Percentiles rank a stretch among this genome's conserved stretches.
Conservation (phyloP, 2,329 filamentous ascomycete species). For the Diaporthe capsici region DNA sequence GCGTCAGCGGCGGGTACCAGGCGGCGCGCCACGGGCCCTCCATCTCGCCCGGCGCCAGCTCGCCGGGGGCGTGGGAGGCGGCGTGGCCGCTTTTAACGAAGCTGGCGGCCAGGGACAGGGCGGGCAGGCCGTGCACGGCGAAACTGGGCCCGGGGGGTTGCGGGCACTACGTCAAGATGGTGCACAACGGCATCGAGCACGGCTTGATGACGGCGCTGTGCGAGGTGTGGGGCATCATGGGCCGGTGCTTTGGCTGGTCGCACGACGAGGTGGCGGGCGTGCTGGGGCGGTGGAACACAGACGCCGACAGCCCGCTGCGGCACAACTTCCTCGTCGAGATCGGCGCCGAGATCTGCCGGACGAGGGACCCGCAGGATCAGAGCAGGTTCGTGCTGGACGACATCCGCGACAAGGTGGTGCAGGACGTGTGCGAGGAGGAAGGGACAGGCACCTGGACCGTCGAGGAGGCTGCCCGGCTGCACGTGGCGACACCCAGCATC, state of each 20-base stretch:
- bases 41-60: slow-evolving; percentile 75
- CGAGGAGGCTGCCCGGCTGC: slow-evolving; percentile 71
- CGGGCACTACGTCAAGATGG: slow-evolving; percentile 83
- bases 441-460: slow-evolving; percentile 78
- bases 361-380: slow-evolving; percentile 54
- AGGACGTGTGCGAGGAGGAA: slow-evolving; percentile 76
- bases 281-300: slow-evolving; percentile 71
- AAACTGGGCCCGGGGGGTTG: slow-evolving; percentile 73
- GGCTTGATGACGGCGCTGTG: slow-evolving; percentile 76
- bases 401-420: slow-evolving; percentile 79
- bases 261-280: slow-evolving; percentile 73
- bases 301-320: slow-evolving; percentile 64
- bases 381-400: slow-evolving; percentile 69
- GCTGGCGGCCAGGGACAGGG: slow-evolving; percentile 73
- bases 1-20: slow-evolving; percentile 79
- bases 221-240: slow-evolving; percentile 76
- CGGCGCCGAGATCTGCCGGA: slow-evolving; percentile 71
- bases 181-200: slow-evolving; percentile 82
- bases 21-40: slow-evolving; percentile 75
- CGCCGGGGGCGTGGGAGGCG: slow-evolving; percentile 65
- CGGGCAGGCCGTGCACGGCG: slow-evolving; percentile 72
- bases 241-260: slow-evolving; percentile 68
- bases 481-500: slow-evolving; percentile 76
- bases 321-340: slow-evolving; percentile 76
- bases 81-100: slow-evolving; percentile 73